Percentiles rank a stretch among this genome's conserved stretches.
These are phyloP conservation scores for Actinomortierella ambigua DNA, from an alignment of 371 early-diverging fungal genomes.

Conservation along the genomic window DNA sequence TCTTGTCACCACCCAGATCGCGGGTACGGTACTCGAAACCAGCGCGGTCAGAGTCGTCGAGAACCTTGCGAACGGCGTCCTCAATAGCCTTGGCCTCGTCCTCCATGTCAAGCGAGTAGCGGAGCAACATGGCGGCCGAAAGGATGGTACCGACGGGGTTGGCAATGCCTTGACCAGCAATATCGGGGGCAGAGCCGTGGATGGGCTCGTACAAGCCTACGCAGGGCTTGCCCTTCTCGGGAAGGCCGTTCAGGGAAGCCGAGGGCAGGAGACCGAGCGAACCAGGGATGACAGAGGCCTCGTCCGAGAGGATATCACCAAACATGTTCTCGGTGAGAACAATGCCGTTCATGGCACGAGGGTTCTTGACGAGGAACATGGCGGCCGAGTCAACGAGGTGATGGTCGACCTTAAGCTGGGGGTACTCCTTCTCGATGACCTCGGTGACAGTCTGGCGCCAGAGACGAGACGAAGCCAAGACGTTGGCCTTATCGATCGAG, in stretches of 20 bases:
- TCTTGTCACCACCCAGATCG: constrained; percentile 86
- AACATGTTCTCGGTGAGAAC: constrained; percentile 98
- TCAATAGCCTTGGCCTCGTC: constrained; percentile 89
- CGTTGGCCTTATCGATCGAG: constrained; percentile 98
- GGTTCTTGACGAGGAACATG: constrained; percentile 95
- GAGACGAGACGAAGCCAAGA: constrained; percentile 94
- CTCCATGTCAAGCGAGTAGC: constrained; percentile 90
- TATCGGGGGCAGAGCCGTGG: constrained; percentile 98
- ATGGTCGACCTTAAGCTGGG: constrained; percentile 80
- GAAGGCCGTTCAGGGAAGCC: constrained; percentile 87
- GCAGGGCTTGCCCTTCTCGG: constrained; percentile 71
- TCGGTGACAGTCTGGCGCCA: constrained; percentile 94
- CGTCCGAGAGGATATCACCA: constrained; percentile 97
- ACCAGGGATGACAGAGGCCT: constrained; percentile 94
- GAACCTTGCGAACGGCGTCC: constrained; percentile 88
- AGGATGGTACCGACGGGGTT: constrained; percentile 98
- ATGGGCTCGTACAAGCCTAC: constrained; percentile 97
- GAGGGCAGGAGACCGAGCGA: constrained; percentile 93
- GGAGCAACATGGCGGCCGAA: constrained; percentile 91
- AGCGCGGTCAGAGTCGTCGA: constrained; percentile 75
- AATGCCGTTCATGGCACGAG: constrained; percentile 89
- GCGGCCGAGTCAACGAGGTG: constrained; percentile 96
- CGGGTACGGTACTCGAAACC: constrained; percentile 83
- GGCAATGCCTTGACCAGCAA: constrained; percentile 94
- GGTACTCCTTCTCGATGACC: constrained; percentile 86